Conservation (phyloP, 495 filamentous ascomycete species). For the Penicillium dipodomyicola region DNA sequence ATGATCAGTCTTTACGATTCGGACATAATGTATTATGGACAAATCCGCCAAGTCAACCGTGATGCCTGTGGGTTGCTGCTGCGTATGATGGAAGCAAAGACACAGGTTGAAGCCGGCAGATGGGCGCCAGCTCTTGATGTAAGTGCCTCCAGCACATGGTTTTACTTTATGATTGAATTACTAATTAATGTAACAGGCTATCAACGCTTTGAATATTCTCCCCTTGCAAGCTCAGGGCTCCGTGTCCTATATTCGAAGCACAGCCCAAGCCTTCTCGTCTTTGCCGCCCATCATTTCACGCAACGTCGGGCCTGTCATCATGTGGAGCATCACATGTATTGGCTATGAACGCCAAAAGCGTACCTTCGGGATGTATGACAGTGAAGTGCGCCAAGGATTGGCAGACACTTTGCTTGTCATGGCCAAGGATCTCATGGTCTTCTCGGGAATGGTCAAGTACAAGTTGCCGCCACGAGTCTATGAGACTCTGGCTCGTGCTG, state of each 20-base stretch:
- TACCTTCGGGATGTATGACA: slow-evolving; percentile 63
- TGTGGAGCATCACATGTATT: slow-evolving; percentile 89
- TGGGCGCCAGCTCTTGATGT: slow-evolving; percentile 84
- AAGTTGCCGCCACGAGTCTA: slow-evolving; percentile 72
- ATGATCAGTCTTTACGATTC: slow-evolving; percentile 79
- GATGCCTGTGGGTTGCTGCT: slow-evolving; percentile 70
- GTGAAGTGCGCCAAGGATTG: slow-evolving; percentile 67
- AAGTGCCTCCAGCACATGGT: slow-evolving; percentile 39
- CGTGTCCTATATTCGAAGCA: slow-evolving; percentile 67
- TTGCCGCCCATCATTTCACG: slow-evolving; percentile 74
- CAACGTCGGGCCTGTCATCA: slow-evolving; percentile 82
- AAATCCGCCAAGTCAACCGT: slow-evolving; percentile 64
- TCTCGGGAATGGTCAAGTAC: slow-evolving; percentile 91
- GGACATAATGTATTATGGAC: slow-evolving; percentile 68
- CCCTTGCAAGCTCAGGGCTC: slow-evolving; percentile 69
- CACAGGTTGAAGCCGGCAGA: slow-evolving; percentile 60
- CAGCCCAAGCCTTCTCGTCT: slow-evolving; percentile 71
- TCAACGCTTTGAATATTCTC: slow-evolving; percentile 69
- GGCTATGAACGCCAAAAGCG: slow-evolving; percentile 68
- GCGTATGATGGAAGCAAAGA: slow-evolving; percentile 74
- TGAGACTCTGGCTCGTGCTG: slow-evolving; percentile 76
- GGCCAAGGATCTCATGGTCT: slow-evolving; percentile 86
- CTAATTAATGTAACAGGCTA: slow-evolving; percentile 55
- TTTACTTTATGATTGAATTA: slow-evolving; percentile 8
- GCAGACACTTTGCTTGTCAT: slow-evolving; percentile 68